Conservation (phyloP, 192 early-diverging fungal genomes). For the Hyaloraphidium curvatum region DNA sequence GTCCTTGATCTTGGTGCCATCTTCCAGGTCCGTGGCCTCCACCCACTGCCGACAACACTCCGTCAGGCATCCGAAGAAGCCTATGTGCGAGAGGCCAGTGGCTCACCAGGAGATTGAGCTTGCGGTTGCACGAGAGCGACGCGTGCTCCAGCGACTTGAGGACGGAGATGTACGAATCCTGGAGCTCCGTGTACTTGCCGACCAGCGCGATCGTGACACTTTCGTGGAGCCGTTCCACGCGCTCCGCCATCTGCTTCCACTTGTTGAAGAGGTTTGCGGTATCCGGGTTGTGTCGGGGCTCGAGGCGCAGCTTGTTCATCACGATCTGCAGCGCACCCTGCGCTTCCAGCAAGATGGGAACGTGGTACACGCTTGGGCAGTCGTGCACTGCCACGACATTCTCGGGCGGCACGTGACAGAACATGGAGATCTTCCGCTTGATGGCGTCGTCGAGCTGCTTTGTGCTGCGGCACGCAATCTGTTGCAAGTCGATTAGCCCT, state of each 20-base stretch:
- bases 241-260: constrained; percentile 65
- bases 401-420: constrained; percentile 89
- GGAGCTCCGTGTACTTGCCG: constrained; percentile 7
- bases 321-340: constrained; percentile 64
- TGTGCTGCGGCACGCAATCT: constrained; percentile 83
- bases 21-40: constrained; percentile 82
- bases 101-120: constrained; percentile 37
- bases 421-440: constrained; percentile 89
- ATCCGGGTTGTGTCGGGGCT: constrained; percentile 31
- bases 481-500: too few relatives aligned
- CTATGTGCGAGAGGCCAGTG: too few relatives aligned
- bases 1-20: constrained; percentile 42
- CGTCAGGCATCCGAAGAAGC: too few relatives aligned
- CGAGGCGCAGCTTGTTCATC: constrained; percentile 58
- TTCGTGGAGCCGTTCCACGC: constrained; percentile 60
- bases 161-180: constrained; percentile 59
- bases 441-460: constrained; percentile 69
- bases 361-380: constrained; percentile 90
- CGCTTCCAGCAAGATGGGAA: constrained; percentile 72
- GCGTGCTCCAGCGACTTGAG: constrained; percentile 94
- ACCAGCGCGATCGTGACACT: constrained; percentile 61
- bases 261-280: constrained; percentile 50
- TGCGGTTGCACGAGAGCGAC: constrained; percentile 60
- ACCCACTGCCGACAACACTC: constrained; percentile 53
- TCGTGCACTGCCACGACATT: constrained; percentile 91